These are phyloP conservation scores for Penicillium egyptiacum DNA, from an alignment of 495 filamentous ascomycete genomes.

Conservation along the genomic window DNA sequence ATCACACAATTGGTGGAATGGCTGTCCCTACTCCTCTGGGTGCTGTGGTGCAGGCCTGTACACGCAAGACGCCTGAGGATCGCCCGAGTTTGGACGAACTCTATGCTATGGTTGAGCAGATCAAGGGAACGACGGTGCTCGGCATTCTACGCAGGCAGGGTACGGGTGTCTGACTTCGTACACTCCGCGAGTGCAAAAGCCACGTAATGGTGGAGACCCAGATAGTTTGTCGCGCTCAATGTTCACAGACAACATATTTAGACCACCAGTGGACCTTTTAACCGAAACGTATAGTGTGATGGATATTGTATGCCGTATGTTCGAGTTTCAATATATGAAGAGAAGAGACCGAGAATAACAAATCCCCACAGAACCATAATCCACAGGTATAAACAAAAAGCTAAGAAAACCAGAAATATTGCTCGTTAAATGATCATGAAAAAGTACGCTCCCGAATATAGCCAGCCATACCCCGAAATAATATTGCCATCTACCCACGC, in stretches of 20 bases:
- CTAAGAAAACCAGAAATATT: not conserved
- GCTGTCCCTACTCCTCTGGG: not conserved
- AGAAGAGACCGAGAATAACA: conserved; percentile 10
- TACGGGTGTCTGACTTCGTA: too few relatives aligned
- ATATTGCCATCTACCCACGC: not conserved
- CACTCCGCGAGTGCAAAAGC: too few relatives aligned
- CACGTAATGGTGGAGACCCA: not conserved
- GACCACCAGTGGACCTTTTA: not conserved
- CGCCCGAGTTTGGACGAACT: conserved; percentile 1
- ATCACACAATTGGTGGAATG: conserved; percentile 3
- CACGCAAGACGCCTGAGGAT: not conserved
- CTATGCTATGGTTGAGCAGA: conserved; percentile 1
- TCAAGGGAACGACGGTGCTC: not conserved
- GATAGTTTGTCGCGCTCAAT: not conserved
- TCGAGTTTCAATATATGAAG: conserved; percentile 8
- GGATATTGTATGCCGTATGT: conserved; percentile 5
- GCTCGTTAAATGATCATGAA: conserved; percentile 2
- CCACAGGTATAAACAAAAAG: conserved; percentile 7
- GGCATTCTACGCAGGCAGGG: not conserved
- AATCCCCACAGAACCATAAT: not conserved
- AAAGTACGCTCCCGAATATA: not conserved
- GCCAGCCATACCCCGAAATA: not conserved
- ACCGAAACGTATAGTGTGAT: not conserved
- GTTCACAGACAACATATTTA: not conserved
- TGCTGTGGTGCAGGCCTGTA: conserved; percentile 5